A percentile compares a stretch with the other conserved stretches of the same genome.
phyloP scores from a whole-genome alignment of 2,329 filamentous ascomycete genomes.

The Ophiostoma sp. region DNA sequence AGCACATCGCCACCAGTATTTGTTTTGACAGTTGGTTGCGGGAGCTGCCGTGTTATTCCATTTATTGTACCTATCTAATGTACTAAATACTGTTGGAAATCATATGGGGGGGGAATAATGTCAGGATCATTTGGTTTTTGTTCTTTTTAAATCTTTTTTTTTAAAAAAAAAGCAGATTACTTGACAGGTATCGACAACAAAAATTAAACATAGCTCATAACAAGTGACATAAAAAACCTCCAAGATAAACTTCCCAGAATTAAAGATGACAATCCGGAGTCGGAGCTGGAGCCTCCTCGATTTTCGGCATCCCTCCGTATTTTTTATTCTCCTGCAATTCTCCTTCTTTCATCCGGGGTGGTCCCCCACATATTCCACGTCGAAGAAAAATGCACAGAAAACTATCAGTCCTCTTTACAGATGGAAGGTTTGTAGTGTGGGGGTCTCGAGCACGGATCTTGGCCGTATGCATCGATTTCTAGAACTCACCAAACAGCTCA shows the following conservation, averaged over 20 bases:
- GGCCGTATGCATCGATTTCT: background rate
- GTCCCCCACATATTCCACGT: slow-evolving; percentile 6
- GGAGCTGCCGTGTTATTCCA: background rate
- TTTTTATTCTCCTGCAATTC: background rate
- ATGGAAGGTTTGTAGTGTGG: background rate
- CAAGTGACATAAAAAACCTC: background rate
- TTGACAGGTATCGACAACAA: too few relatives aligned
- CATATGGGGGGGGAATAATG: too few relatives aligned
- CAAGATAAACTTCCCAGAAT: too few relatives aligned
- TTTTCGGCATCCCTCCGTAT: background rate
- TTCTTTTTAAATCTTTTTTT: too few relatives aligned
- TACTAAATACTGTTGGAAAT: background rate
- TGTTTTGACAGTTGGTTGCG: background rate
- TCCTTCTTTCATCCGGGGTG: background rate
- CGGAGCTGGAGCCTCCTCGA: background rate
- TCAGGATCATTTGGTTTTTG: too few relatives aligned
- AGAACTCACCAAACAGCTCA: background rate
- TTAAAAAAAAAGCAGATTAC: too few relatives aligned
- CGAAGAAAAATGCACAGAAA: background rate
- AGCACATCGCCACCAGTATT: background rate
- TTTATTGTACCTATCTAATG: background rate
- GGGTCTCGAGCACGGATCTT: background rate
- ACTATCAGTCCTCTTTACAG: background rate
- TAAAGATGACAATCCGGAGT: background rate
- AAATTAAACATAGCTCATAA: too few relatives aligned